Base-by-base conservation (phyloP, 169 alveolate genomes). In the Neospora caninum region DNA sequence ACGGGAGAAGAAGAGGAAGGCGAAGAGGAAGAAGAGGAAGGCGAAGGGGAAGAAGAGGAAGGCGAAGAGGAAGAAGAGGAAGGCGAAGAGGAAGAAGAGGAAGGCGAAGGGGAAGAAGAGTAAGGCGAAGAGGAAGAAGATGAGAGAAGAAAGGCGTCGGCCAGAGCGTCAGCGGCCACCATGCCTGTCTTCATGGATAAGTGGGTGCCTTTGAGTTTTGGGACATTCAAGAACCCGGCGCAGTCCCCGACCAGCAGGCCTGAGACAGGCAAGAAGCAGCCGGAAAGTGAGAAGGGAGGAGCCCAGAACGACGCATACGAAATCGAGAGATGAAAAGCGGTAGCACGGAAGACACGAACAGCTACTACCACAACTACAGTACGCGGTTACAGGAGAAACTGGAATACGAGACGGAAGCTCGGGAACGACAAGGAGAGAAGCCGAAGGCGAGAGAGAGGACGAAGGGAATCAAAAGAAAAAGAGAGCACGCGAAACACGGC, bases 161-260 rank as follows among this genome's bases (percentile, higher is more conserved):
- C 95, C 22, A 96, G 96, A 10, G 97, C 95, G 67, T 97, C 98
- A 41, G 98, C 98, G 27, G 99, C 99, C 41, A 97, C 80, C 96
- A 97, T 97, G 36, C 98, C 99, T 27, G 98, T 96, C 95, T 97
- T 97, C 93, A 95, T 54, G 39, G 96, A 94, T 27, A 88, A 54
- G 93, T 93, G 96, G 54, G 92, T 58, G 38, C 96, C 97, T 94
- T 98, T 97, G 83, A 97, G 96, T 88, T 97, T 97, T 29, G 97
- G 97, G 39, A 97, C 98, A 95, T 97, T 97, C 86, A 97, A 80
- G 94, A 97, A 97, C 31, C 98, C 99, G 38, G 98, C 98, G 38
- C 98, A 94, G 93, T 97, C 97, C 10, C 99, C 98, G 42, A 97
- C 94, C 38, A 98, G 95, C 97, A 98, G 96, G 18, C 98, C 93